Base-by-base conservation (phyloP, 208 protist species). In the Crithidia bombi region DNA sequence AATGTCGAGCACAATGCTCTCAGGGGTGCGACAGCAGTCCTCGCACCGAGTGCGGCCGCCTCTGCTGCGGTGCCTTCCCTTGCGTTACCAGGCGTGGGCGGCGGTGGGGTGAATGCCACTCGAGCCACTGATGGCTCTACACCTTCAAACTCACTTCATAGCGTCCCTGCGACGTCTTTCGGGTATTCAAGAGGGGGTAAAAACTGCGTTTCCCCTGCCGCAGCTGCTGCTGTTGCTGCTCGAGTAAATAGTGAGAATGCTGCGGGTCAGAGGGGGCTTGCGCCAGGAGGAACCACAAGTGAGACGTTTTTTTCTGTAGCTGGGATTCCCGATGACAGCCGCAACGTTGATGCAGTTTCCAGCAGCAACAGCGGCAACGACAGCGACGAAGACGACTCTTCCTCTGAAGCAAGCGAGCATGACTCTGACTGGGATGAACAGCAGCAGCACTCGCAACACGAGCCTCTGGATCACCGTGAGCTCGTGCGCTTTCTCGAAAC, bases 401-500 rank as follows among this genome's bases (percentile, higher is more conserved):
- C 66, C 5, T 46, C 67, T 1, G 63, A 69, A 26, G 64, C 68
- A 0, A 57, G 47, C 28, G 63, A 62, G 5, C 41, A 59, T 11
- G 64, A 72, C 21, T 62, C 62, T 28, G 65, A 74, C 55, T 67
- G 33, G 41, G 51, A 57, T 63, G 61, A 50, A 10, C 56, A 33
- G 58, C 54, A 71, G 44, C 15, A 35, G 43, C n/a, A n/a, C n/a
- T 51, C 50, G 3, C n/a, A 62, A 32, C n/a, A n/a, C 41, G 69
- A 67, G 47, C 15, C 56, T 3, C 43, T 47, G 23, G 63, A 67
- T 26, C 75, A 85, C 67, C 62, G 59, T 23, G 78, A 85, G 38
- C 73, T 89, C 23, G 82, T 87, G 5, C 46, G 44, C 30, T 86
- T 89, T 41, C 46, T 91, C n/a, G 74, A 85, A 39, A 54, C 65